These are phyloP conservation scores for Phlebopus sp. DNA, from an alignment of 1,284 basidiomycete genomes.

Conservation along the genomic window DNA sequence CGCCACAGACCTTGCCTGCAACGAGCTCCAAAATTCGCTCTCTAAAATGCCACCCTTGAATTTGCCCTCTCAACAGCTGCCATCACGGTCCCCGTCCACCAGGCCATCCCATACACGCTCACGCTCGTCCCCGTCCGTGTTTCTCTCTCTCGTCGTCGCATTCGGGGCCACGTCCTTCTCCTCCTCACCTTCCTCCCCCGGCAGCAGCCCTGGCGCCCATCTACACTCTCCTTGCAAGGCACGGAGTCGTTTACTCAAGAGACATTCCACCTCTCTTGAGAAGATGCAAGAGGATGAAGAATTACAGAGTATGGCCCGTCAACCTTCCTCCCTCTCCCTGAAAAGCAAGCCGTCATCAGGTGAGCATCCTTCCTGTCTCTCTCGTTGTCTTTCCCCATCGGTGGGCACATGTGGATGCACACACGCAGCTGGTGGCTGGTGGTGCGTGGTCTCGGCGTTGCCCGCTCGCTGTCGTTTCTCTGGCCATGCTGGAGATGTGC, in stretches of 20 bases:
- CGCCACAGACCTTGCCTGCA: slow-evolving; percentile 1
- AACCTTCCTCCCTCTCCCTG: neutral
- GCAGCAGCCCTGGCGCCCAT: neutral
- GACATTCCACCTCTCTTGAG: neutral
- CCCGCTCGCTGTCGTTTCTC: neutral
- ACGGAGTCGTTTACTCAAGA: slow-evolving; percentile 3
- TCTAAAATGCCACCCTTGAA: slow-evolving; percentile 3
- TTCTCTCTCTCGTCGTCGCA: neutral
- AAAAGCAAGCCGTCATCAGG: slow-evolving; percentile 5
- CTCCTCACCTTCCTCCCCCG: neutral
- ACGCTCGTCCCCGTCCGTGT: neutral
- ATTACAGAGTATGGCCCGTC: neutral
- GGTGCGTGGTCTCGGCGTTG: neutral
- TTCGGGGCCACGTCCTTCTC: neutral
- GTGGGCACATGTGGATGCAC: neutral
- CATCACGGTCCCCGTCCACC: neutral
- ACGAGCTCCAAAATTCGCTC: neutral
- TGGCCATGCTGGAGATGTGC: neutral
- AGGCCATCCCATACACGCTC: slow-evolving; percentile 2
- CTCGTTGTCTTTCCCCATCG: neutral
- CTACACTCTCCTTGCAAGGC: neutral
- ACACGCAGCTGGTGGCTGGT: neutral
- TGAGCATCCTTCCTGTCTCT: neutral
- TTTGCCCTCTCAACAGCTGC: slow-evolving; percentile 4
- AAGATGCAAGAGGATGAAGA: slow-evolving; percentile 2